Conservation (phyloP, 2,329 filamentous ascomycete genomes). For the Cladosporium sp. region DNA sequence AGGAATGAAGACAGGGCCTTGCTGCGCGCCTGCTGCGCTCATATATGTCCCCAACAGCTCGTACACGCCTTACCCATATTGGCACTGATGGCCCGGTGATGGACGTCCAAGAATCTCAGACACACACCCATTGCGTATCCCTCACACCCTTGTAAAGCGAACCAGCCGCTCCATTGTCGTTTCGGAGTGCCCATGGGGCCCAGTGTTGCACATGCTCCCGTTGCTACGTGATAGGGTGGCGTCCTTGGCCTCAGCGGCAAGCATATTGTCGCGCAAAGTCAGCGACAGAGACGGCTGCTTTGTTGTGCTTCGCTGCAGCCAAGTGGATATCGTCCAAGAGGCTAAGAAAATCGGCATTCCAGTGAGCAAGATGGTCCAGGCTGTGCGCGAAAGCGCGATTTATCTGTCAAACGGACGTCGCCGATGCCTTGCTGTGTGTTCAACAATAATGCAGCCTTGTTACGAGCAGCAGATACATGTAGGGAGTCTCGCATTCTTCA, state of each 20-base stretch:
- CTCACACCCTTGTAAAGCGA: not conserved
- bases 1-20: not conserved
- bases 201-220: slow-evolving; percentile 5
- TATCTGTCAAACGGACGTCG: not conserved
- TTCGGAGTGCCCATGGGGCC: slow-evolving; percentile 10
- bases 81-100: slow-evolving; percentile 10
- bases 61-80: not conserved
- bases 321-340: slow-evolving; percentile 11
- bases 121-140: not conserved
- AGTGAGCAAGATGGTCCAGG: not conserved
- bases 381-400: not conserved
- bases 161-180: not conserved
- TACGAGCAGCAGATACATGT: no score
- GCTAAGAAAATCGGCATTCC: slow-evolving; percentile 13
- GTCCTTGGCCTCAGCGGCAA: slow-evolving; percentile 9
- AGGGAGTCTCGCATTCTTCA: no score
- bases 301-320: slow-evolving; percentile 12
- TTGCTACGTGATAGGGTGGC: slow-evolving; percentile 2
- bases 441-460: no score
- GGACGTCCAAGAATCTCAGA: not conserved
- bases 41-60: slow-evolving; percentile 9
- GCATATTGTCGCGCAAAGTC: slow-evolving; percentile 4
- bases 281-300: not conserved
- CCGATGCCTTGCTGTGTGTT: not conserved
- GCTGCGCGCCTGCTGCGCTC: not conserved